Percentiles rank a stretch among this genome's conserved stretches.
phyloP scores from a whole-genome alignment of 345 rosid species.

The Nephelium lappaceum region DNA sequence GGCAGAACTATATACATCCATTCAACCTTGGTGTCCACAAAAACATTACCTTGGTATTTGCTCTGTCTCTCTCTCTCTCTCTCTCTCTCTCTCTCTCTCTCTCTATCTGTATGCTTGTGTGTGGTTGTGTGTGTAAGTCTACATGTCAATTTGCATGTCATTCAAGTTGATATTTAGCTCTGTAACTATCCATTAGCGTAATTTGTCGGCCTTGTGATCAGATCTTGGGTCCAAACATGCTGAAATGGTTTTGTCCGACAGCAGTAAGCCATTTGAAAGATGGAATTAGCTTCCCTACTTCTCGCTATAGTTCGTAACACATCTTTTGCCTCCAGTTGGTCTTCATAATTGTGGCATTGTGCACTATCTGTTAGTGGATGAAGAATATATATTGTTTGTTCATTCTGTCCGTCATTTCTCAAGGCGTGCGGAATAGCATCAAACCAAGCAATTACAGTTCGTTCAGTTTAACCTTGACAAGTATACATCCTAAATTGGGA shows the following conservation, averaged over 20 bases:
- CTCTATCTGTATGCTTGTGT: background rate
- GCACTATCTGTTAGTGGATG: background rate
- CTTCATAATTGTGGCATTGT: background rate
- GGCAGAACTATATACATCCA: conserved; percentile 71
- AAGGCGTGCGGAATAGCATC: conserved; percentile 2
- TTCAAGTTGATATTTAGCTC: background rate
- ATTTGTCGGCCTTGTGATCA: conserved; percentile 36
- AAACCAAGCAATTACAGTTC: background rate
- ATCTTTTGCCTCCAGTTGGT: background rate
- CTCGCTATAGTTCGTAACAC: conserved; percentile 44
- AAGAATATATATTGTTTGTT: conserved; percentile 9
- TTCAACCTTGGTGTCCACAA: conserved; percentile 59
- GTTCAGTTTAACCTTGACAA: background rate
- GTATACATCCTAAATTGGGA: background rate
- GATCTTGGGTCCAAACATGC: conserved; percentile 77
- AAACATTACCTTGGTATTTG: conserved; percentile 60
- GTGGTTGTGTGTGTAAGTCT: background rate
- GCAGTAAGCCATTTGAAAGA: conserved; percentile 66
- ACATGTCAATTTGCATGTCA: background rate
- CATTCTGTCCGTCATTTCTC: background rate
- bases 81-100: conserved; percentile 21
- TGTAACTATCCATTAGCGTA: background rate
- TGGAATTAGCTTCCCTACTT: conserved; percentile 54
- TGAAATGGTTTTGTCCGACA: conserved; percentile 80
- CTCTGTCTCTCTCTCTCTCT: conserved; percentile 21